Evolutionary conservation across 2,329 filamentous ascomycete genomes (phyloP).

Genomic region (Penicillium sp.): DNA sequence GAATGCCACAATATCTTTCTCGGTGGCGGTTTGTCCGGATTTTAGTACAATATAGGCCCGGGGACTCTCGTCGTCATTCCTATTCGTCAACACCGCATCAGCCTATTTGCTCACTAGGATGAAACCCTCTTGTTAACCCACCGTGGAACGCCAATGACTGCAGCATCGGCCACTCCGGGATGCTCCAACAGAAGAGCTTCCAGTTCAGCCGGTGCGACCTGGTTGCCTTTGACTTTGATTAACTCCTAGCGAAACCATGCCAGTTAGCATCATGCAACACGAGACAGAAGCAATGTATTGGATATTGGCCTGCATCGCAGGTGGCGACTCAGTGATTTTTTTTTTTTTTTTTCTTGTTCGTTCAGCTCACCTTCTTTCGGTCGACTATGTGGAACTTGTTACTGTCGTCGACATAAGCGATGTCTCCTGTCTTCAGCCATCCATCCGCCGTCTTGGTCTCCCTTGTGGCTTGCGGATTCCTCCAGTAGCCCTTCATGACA

Average conservation of each 20-base stretch:
- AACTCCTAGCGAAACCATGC: too few relatives aligned
- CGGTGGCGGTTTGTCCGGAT: slow-evolving; percentile 41
- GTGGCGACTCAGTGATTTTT: too few relatives aligned
- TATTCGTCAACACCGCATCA: slow-evolving; percentile 24
- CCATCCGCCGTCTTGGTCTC: slow-evolving; percentile 55
- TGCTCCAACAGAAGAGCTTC: slow-evolving; percentile 51
- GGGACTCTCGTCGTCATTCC: slow-evolving; percentile 54
- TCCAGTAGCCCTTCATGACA: slow-evolving; percentile 69
- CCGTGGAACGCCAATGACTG: slow-evolving; percentile 56
- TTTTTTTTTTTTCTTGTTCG: not conserved
- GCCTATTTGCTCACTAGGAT: too few relatives aligned
- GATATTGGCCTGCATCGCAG: too few relatives aligned
- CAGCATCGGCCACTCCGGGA: slow-evolving; percentile 53
- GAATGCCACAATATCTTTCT: slow-evolving; percentile 51
- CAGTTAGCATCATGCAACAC: too few relatives aligned
- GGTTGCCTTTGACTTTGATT: slow-evolving; percentile 55
- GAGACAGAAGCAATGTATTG: too few relatives aligned
- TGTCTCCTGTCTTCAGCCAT: slow-evolving; percentile 65
- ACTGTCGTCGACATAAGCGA: slow-evolving; percentile 53
- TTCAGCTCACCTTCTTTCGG: slow-evolving; percentile 53
- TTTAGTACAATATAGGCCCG: slow-evolving; percentile 59
- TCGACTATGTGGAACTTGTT: slow-evolving; percentile 61
- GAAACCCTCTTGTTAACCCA: too few relatives aligned
- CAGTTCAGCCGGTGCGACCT: slow-evolving; percentile 54
- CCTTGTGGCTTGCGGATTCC: slow-evolving; percentile 57